Evolutionary conservation across 2,329 filamentous ascomycete species (phyloP), one percentile per base, ranked within the genome.

Genomic region (Diaporthe humulicola): DNA sequence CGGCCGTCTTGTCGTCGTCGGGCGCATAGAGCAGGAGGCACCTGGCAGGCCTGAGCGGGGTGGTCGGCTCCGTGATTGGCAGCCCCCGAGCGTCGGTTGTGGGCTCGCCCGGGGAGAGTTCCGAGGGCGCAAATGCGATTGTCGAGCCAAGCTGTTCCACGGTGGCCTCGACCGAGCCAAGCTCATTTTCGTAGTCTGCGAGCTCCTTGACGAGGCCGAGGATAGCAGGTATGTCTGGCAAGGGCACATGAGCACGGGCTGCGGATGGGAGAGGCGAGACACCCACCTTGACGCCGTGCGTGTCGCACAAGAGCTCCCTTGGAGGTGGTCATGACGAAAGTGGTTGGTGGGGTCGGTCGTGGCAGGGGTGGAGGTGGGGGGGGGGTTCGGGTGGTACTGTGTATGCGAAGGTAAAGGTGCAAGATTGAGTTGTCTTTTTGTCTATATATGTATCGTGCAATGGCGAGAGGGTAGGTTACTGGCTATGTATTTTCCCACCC

Each of bases 141-240:
- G 95, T 98, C 45, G 88, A 86, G 12, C 88, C 85, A 48, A 98
- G 92, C 33, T 90, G 91, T 42, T 92, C 89, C 77, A 94, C 90
- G 36, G 95, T 98, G 0, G 96, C 95, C 81, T 95, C 89, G 77
- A 98, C 95, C 78, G 88, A 85, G 79, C 92, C 87, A 3, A 92
- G 87, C 80, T 94, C 93, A 38, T 96, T 92, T 83, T 98, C 95
- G 86, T 98, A 98, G 79, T 92, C 90, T 78, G 96, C 96, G 12
- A 98, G 92, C 81, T 95, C 96, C 72, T 91, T 90, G 84, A 98
- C 95, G 81, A 98, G 88, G 78, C 88, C 85, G 36, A 98, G 90
- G 82, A 98, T 98, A n/a, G 88, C 87, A 33, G 92, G 90, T 74
- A 97, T 91, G 81, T 98, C 96, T 98, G 33, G 14, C 75, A 50